These are phyloP conservation scores for Albifimbria verrucaria DNA, from an alignment of 2,329 filamentous ascomycete genomes.

Conservation along the genomic window DNA sequence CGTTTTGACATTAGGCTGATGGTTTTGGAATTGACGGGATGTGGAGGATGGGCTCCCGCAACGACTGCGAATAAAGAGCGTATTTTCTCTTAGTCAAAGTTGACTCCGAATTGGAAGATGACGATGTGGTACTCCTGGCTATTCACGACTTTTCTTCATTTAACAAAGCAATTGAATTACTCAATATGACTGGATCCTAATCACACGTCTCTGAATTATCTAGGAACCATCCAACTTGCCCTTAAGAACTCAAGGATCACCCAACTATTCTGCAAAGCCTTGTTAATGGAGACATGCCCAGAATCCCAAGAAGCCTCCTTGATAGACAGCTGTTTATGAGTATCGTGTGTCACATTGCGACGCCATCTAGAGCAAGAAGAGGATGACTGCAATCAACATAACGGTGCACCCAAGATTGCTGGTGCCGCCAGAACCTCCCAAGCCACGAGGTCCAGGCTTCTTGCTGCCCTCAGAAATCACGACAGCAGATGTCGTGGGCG, in stretches of 20 bases:
- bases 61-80: too few relatives aligned
- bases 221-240: background rate
- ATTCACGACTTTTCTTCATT: background rate
- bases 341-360: background rate
- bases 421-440: constrained; percentile 23
- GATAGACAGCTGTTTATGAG: too few relatives aligned
- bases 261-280: background rate
- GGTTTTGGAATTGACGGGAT: too few relatives aligned
- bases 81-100: too few relatives aligned
- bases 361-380: constrained; percentile 27
- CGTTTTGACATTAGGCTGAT: background rate
- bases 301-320: too few relatives aligned
- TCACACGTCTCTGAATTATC: background rate
- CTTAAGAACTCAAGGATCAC: background rate
- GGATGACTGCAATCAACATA: constrained; percentile 31
- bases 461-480: constrained; percentile 29
- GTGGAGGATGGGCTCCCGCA: too few relatives aligned
- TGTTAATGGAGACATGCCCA: too few relatives aligned
- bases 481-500: constrained; percentile 20
- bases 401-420: constrained; percentile 31
- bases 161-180: background rate
- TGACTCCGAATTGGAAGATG: too few relatives aligned
- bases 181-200: background rate
- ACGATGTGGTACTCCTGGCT: background rate
- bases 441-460: constrained; percentile 26